These are phyloP conservation scores for Tulasnella sp. DNA, from an alignment of 768 basidiomycete species.

Conservation along the genomic window DNA sequence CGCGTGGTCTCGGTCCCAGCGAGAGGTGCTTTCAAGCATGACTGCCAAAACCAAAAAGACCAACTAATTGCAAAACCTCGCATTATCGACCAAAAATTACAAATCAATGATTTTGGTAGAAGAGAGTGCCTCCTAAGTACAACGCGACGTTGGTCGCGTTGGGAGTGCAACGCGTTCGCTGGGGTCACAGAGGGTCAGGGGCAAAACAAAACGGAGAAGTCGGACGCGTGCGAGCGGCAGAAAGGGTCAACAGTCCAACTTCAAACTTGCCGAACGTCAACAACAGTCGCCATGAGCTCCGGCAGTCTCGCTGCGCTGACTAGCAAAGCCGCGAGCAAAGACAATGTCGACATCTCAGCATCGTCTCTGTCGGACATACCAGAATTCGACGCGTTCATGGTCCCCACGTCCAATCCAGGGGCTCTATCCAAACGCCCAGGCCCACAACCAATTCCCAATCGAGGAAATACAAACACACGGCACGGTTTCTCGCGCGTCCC, in stretches of 20 bases:
- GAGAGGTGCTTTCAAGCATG: neutral
- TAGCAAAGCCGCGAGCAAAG: neutral
- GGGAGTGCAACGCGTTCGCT: neutral
- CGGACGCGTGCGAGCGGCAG: neutral
- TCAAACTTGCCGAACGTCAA: neutral
- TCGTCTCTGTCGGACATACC: neutral
- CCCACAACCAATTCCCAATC: neutral
- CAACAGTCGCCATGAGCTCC: neutral
- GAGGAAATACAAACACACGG: neutral
- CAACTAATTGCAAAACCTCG: neutral
- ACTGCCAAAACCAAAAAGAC: neutral
- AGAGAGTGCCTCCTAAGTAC: too few relatives aligned
- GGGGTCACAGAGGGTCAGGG: neutral
- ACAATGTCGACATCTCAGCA: constrained; percentile 4
- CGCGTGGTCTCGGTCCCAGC: neutral
- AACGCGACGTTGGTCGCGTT: neutral
- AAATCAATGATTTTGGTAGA: neutral
- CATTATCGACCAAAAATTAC: neutral
- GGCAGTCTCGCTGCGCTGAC: neutral
- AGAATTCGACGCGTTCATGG: neutral
- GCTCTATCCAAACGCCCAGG: neutral
- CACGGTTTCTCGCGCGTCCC: neutral
- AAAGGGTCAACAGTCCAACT: neutral
- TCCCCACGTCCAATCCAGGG: neutral
- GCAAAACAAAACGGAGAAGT: neutral